Percentiles rank a stretch among this genome's conserved stretches.
Conservation (phyloP, 148 eudicot species). For the Diospyros kaki region DNA sequence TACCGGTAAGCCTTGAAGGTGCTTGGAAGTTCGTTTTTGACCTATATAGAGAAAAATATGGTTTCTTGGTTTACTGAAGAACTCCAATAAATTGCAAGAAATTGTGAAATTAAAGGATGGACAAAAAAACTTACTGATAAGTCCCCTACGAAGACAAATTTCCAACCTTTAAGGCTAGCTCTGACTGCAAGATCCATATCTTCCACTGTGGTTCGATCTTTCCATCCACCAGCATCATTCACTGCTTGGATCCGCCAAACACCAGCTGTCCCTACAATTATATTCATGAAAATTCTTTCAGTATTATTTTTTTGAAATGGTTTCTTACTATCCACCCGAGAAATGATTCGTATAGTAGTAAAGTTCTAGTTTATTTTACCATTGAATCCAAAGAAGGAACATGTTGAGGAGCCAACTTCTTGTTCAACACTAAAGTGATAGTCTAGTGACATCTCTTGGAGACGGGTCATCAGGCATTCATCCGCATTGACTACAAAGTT, state of each 20-base stretch:
- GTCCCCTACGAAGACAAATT: conserved; percentile 42
- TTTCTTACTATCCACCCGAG: conserved; percentile 5
- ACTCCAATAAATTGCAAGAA: not conserved
- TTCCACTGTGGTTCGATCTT: conserved; percentile 50
- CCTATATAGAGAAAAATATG: conserved; percentile 18
- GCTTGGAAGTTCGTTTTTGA: conserved; percentile 51
- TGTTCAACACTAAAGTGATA: conserved; percentile 49
- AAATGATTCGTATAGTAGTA: not conserved
- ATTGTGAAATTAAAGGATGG: not conserved
- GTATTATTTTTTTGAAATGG: not conserved
- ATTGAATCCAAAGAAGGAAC: conserved; percentile 47
- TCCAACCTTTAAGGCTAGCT: conserved; percentile 46
- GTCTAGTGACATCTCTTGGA: conserved; percentile 51
- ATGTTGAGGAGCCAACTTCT: conserved; percentile 51
- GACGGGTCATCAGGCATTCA: conserved; percentile 45
- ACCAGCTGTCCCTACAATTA: conserved; percentile 39
- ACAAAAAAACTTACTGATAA: conserved; percentile 23
- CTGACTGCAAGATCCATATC: conserved; percentile 55
- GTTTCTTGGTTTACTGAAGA: conserved; percentile 1
- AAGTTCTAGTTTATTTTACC: conserved; percentile 21
- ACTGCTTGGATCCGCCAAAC: conserved; percentile 43
- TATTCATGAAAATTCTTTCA: not conserved
- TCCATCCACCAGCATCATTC: conserved; percentile 53
- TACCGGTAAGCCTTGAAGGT: conserved; percentile 42
- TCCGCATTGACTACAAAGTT: conserved; percentile 35